Base-by-base conservation (phyloP, 2,329 filamentous ascomycete genomes). In the Periconia sp. region DNA sequence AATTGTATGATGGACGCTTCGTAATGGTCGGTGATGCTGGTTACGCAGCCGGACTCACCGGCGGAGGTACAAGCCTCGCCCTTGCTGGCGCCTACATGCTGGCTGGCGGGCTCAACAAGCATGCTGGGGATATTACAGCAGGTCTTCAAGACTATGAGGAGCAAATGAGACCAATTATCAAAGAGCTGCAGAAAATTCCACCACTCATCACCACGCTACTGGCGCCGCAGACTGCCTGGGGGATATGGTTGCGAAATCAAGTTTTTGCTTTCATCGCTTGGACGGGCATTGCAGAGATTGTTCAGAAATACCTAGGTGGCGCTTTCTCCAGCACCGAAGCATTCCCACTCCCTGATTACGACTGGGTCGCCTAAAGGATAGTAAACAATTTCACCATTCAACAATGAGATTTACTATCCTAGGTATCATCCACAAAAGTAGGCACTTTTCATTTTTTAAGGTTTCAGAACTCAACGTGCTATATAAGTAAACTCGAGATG, bases 241-340 rank as follows among this genome's bases (percentile, higher is more conserved):
- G 56, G 4, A 46, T 57, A n/a, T 48, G 73, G 71, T 2, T 78
- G 17, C 62, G 77, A 18, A 77, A 79, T 34, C 44, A 43, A 1
- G 44, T 75, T 1, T 72, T 79, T 37, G 58, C 62, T 4, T 57
- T 77, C 5, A 44, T 78, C 11, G 56, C 62, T 21, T 73, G 71
- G 70, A 67, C 53, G 1, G 56, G 64, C 2, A 46, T 74, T 17
- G 51, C 62, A 31, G 60, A 57, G 12, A 65, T 67, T 29, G 51
- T 51, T 1, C 45, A 66, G 36, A 70, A 48, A 37, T 59, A 61
- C 41, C 59, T 70, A 22, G n/a, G n/a, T n/a, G n/a, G n/a, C n/a
- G n/a, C n/a, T n/a, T n/a, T n/a, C n/a, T n/a, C n/a, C n/a, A n/a
- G n/a, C n/a, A n/a, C n/a, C n/a, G n/a, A n/a, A n/a, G n/a, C n/a